These are phyloP conservation scores for Tirmania nivea DNA, from an alignment of 495 filamentous ascomycete genomes.

Conservation along the genomic window DNA sequence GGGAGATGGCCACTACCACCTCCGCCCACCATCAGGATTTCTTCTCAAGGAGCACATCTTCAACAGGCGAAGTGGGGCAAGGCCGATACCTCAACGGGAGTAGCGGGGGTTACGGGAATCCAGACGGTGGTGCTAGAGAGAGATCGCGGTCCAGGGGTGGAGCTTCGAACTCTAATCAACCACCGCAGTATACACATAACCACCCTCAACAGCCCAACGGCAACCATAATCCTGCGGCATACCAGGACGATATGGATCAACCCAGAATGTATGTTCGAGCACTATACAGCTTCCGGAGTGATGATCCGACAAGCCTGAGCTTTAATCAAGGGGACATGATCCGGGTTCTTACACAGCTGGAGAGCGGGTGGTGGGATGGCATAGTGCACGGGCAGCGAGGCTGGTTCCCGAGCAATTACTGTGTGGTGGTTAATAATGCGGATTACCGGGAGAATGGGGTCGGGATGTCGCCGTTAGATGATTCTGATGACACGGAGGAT, in stretches of 20 bases:
- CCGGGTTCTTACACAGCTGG: conserved; percentile 89
- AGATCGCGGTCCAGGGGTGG: not conserved
- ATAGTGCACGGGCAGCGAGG: conserved; percentile 82
- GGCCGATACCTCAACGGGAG: not conserved
- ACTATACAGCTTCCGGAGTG: conserved; percentile 90
- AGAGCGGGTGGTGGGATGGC: conserved; percentile 98
- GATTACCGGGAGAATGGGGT: conserved; percentile 34
- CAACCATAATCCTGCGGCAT: not conserved
- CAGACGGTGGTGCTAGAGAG: not conserved
- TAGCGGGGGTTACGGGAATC: not conserved
- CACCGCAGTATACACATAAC: not conserved
- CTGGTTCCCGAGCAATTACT: conserved; percentile 99
- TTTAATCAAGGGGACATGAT: conserved; percentile 92
- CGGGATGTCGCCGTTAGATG: conserved; percentile 11
- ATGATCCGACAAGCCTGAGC: conserved; percentile 88
- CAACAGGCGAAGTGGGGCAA: not conserved
- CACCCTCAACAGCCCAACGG: not conserved
- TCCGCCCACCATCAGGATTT: not conserved
- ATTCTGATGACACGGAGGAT: conserved; percentile 34
- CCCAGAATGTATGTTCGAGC: conserved; percentile 82
- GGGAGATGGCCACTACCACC: not conserved
- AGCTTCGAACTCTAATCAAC: not conserved
- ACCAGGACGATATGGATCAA: conserved; percentile 18
- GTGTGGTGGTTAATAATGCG: conserved; percentile 53
- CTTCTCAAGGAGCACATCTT: not conserved